Percentiles rank a stretch among this genome's conserved stretches.
Conservation (phyloP, 2,329 filamentous ascomycete species). For the Blastomyces percursus region DNA sequence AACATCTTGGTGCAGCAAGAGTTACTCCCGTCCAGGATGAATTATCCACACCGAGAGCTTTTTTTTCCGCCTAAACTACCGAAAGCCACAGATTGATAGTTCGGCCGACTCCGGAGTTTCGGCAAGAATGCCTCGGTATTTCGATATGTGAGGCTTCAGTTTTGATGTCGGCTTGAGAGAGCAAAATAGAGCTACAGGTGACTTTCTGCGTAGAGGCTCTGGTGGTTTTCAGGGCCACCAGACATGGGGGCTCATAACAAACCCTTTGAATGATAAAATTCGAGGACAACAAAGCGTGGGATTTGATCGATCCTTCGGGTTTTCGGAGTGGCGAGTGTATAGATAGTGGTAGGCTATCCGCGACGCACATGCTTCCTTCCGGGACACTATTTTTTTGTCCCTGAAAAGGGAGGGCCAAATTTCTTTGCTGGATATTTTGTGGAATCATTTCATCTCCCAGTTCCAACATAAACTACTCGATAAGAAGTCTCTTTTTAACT, state of each 20-base stretch:
- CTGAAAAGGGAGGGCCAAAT: too few relatives aligned
- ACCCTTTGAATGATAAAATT: neutral
- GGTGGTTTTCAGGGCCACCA: too few relatives aligned
- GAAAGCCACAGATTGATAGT: neutral
- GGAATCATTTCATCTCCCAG: neutral
- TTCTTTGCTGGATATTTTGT: too few relatives aligned
- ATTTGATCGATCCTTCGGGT: neutral
- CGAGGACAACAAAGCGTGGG: neutral
- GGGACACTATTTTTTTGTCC: too few relatives aligned
- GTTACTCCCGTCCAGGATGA: too few relatives aligned
- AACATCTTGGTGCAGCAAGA: neutral
- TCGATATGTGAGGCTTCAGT: neutral
- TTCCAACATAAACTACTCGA: neutral
- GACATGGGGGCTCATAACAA: neutral
- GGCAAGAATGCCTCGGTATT: neutral
- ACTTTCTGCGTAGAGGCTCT: neutral
- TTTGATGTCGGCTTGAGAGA: too few relatives aligned
- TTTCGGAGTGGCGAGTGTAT: neutral
- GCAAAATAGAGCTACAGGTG: neutral
- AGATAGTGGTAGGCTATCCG: neutral
- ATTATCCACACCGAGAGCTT: too few relatives aligned
- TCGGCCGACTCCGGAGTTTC: neutral
- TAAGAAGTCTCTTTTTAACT: neutral
- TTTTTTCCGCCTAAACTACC: too few relatives aligned
- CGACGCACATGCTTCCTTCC: neutral